Evolutionary conservation across 257 asterid species (phyloP).

Genomic region (Solanum chilense): DNA sequence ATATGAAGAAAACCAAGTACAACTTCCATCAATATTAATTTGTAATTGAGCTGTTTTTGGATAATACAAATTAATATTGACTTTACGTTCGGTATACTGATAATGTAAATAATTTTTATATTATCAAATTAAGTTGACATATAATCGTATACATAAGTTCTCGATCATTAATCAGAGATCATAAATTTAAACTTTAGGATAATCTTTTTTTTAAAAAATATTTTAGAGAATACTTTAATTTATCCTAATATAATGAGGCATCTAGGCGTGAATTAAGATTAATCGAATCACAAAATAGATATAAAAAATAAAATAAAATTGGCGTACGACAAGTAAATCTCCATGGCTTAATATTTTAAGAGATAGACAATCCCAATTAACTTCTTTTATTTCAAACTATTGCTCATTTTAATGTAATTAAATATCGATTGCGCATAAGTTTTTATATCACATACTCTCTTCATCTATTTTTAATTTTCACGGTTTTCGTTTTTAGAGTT

Average conservation of each 20-base stretch:
- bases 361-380: neutral
- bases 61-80: neutral
- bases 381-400: neutral
- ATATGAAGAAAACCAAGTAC: neutral
- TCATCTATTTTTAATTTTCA: no score
- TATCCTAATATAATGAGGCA: neutral
- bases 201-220: neutral
- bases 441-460: no score
- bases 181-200: accelerated
- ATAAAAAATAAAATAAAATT: neutral
- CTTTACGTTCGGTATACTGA: neutral
- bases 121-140: neutral
- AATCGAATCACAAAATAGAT: neutral
- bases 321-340: neutral
- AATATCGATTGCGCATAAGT: neutral
- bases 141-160: neutral
- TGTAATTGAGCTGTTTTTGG: neutral
- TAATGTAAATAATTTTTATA: neutral
- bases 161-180: neutral
- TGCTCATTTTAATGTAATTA: neutral
- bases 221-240: neutral
- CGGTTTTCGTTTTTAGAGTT: no score
- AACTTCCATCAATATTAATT: neutral
- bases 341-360: neutral
- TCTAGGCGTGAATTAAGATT: neutral